These are phyloP conservation scores for Glycine soja DNA, from an alignment of 306 rosid species.

Conservation along the genomic window DNA sequence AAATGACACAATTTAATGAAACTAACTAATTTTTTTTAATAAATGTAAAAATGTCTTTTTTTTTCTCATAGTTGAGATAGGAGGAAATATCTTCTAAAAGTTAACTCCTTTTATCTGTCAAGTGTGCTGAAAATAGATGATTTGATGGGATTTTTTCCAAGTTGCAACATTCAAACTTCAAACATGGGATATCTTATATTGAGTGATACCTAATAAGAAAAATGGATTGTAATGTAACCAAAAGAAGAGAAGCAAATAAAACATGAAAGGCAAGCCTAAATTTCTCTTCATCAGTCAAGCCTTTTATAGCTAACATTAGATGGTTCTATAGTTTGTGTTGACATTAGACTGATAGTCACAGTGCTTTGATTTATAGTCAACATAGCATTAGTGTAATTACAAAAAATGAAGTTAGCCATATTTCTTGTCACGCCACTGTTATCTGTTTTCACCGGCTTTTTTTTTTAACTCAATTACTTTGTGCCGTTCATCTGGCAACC, in stretches of 20 bases:
- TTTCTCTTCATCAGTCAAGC: background rate
- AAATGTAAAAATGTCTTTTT: too few relatives aligned
- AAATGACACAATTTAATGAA: too few relatives aligned
- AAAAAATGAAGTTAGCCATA: constrained; percentile 4
- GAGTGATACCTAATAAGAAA: background rate
- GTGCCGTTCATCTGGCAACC: background rate
- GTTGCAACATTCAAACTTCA: background rate
- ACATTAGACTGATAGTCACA: background rate
- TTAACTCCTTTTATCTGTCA: background rate
- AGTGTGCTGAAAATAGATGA: background rate
- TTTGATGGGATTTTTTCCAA: background rate
- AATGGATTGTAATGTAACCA: background rate
- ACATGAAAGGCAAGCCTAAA: background rate
- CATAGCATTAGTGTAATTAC: background rate
- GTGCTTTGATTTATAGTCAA: constrained; percentile 2
- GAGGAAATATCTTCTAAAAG: background rate
- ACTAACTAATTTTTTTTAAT: too few relatives aligned
- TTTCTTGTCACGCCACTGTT: background rate
- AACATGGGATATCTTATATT: background rate
- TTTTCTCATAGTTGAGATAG: too few relatives aligned
- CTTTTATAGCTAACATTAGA: background rate
- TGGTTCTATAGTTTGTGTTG: background rate
- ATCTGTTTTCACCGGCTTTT: constrained; percentile 1
- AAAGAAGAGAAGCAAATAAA: background rate
- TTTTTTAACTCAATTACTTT: constrained; percentile 13